Base-by-base conservation (phyloP, 2,329 filamentous ascomycete genomes). In the Sclerotinia nivalis region DNA sequence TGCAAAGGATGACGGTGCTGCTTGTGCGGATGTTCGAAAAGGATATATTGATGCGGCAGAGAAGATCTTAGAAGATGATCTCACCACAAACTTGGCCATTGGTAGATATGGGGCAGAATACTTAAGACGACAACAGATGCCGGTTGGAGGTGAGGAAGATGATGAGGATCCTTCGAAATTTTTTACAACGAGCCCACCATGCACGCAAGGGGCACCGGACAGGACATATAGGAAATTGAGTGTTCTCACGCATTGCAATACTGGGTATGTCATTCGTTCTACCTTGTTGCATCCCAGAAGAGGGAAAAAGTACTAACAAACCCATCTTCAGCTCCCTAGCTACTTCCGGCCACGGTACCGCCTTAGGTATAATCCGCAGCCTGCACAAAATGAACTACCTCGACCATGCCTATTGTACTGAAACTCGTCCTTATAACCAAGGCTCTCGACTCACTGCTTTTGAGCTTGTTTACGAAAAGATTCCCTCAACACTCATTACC, bases 171-270 rank as follows among this genome's bases (percentile, higher is more conserved):
- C 74, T 64, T 69, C 76, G 43, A 75, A 74, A 49, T 79, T 76
- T 59, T 79, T 73, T 65, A 79, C 77, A 47, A 78, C 77, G 20
- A 79, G 78, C 60, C 83, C 81, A 28, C 79, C 77, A 28, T 75
- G 74, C 60, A 78, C 77, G 3, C 77, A 79, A 67, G 78, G 78
- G 22, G 81, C 74, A 80, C 85, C 78, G 78, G 84, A 54, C 62
- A 81, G 73, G 79, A 85, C 73, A 76, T 84, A 78, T 76, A 84
- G 81, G 75, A 83, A 84, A 73, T 82, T 97, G 61, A 93, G 92
- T n/a, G 90, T 99, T 56, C 82, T 99, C 74, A 99, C 96, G 15
- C 96, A 99, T 81, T 99, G 96, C 85, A 99, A 99, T 80, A 99
- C 96, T 31, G 96, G 96, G 89, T 91, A 84, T 70, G 82, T 73